Conservation (phyloP, 148 eudicot species). For the Arbutus unedo region DNA sequence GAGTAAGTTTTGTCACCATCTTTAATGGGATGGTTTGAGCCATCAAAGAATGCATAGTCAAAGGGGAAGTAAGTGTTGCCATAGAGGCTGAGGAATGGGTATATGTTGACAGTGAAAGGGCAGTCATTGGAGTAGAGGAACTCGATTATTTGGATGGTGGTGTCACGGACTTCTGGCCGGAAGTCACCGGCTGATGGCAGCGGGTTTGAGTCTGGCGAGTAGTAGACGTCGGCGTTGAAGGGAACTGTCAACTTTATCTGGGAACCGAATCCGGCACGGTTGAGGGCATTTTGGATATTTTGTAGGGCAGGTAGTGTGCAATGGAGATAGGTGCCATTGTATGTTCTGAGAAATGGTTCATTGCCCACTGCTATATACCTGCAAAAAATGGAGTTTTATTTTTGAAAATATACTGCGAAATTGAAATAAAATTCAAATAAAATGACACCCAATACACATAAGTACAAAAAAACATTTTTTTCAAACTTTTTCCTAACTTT, state of each 20-base stretch:
- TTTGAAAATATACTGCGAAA: too few relatives aligned
- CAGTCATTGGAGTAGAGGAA: constrained; percentile 58
- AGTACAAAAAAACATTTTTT: too few relatives aligned
- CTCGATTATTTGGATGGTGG: constrained; percentile 57
- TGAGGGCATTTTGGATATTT: constrained; percentile 76
- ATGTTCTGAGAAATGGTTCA: constrained; percentile 75
- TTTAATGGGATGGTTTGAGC: constrained; percentile 46
- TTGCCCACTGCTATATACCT: constrained; percentile 98
- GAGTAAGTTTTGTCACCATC: constrained; percentile 56
- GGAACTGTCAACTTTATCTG: constrained; percentile 80
- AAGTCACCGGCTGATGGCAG: constrained; percentile 96
- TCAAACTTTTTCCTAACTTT: too few relatives aligned
- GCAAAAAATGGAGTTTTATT: constrained; percentile 14
- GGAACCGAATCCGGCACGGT: constrained; percentile 62
- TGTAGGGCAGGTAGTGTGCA: constrained; percentile 71
- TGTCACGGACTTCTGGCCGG: constrained; percentile 73
- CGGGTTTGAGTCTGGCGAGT: constrained; percentile 77
- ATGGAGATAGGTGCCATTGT: constrained; percentile 67
- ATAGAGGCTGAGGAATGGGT: constrained; percentile 91
- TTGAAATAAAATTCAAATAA: too few relatives aligned
- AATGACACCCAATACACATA: too few relatives aligned
- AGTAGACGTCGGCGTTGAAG: constrained; percentile 87
- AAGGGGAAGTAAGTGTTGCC: constrained; percentile 74
- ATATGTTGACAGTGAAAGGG: constrained; percentile 92
- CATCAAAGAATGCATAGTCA: constrained; percentile 84